phyloP scores from a whole-genome alignment of 768 basidiomycete species.

The Serendipita indica region DNA sequence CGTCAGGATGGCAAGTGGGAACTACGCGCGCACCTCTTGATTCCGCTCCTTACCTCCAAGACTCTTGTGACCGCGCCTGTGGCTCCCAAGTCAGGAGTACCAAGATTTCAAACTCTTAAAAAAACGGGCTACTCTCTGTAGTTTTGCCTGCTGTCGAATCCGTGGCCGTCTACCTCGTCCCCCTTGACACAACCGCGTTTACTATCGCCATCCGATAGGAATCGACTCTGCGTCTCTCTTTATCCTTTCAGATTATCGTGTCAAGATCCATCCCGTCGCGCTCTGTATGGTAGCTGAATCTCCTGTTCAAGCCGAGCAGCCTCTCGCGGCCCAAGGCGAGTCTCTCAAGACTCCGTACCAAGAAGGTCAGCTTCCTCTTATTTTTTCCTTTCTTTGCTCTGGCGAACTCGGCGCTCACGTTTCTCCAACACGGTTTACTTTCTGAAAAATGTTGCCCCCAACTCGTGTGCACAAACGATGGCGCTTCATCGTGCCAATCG shows the following conservation, averaged over 20 bases:
- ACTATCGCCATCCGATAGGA: constrained; percentile 6
- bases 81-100: too few species aligned
- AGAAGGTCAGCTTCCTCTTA: neutral
- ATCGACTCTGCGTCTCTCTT: neutral
- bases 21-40: too few species aligned
- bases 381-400: neutral
- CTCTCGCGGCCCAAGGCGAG: neutral
- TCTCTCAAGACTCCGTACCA: neutral
- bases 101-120: too few species aligned
- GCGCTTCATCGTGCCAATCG: neutral
- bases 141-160: too few species aligned
- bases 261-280: neutral
- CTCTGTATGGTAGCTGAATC: constrained; percentile 6
- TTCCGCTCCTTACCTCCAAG: too few species aligned
- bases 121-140: too few species aligned
- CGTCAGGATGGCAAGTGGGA: too few species aligned
- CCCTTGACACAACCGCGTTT: too few species aligned
- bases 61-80: too few species aligned
- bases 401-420: neutral
- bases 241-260: constrained; percentile 2
- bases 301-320: neutral
- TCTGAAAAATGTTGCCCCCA: neutral
- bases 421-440: neutral
- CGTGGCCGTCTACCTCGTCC: too few species aligned
- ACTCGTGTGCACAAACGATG: neutral